Conservation (phyloP, 2,329 filamentous ascomycete genomes). For the Aspergillus uvarum region DNA sequence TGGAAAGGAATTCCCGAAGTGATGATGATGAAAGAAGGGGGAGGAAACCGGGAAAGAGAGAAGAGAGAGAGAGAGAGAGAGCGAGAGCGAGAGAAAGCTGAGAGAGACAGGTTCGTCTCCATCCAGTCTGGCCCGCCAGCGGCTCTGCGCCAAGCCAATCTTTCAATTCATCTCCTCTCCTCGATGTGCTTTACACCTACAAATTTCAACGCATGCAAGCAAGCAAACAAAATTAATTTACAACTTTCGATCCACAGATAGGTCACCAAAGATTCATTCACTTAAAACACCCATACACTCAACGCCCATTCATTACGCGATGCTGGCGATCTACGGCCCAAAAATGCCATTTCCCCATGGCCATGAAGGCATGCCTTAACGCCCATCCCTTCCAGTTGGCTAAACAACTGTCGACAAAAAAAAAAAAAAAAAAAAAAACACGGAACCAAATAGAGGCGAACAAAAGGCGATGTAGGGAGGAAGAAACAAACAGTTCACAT, state of each 20-base stretch:
- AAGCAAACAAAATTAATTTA: background rate
- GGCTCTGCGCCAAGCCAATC: slow-evolving; percentile 10
- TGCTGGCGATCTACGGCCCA: background rate
- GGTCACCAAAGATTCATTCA: background rate
- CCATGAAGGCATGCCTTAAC: slow-evolving; percentile 5
- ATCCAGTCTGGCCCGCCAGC: slow-evolving; percentile 17
- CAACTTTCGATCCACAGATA: no score
- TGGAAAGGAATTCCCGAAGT: slow-evolving; percentile 6
- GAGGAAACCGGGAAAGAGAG: slow-evolving; percentile 14
- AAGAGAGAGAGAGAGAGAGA: slow-evolving; percentile 4
- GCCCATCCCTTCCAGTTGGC: slow-evolving; percentile 10
- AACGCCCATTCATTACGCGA: background rate
- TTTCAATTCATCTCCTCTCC: background rate
- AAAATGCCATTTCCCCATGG: slow-evolving; percentile 2
- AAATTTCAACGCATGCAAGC: background rate
- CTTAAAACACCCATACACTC: background rate
- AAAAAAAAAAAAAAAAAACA: background rate
- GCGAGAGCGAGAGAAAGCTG: slow-evolving; percentile 1
- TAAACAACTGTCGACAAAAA: background rate
- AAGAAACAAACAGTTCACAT: slow-evolving; percentile 11
- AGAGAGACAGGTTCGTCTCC: slow-evolving; percentile 9
- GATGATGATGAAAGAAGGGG: slow-evolving; percentile 24
- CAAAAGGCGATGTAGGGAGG: background rate
- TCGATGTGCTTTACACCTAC: background rate
- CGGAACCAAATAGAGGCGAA: slow-evolving; percentile 11